phyloP scores from a whole-genome alignment of 2,329 filamentous ascomycete species.

The Endoconidiophora laricicola region DNA sequence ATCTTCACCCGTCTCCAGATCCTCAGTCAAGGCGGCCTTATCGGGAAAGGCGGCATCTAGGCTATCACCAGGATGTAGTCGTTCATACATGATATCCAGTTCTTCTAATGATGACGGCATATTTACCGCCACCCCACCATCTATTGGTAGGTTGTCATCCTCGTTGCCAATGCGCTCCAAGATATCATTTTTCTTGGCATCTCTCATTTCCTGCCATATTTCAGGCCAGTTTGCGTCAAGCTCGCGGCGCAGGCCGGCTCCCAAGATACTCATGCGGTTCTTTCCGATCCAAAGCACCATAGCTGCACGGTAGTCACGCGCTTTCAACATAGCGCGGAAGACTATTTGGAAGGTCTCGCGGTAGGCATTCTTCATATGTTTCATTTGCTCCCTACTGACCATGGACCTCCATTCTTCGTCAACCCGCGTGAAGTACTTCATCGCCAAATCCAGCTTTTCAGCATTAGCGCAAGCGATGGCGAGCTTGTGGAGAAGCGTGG shows the following conservation, averaged over 20 bases:
- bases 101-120: background rate
- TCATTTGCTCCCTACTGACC: constrained; percentile 2
- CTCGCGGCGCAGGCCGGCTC: constrained; percentile 7
- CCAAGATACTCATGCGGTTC: constrained; percentile 6
- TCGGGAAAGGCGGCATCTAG: too few species aligned
- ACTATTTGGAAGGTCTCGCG: constrained; percentile 13
- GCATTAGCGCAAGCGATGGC: constrained; percentile 18
- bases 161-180: background rate
- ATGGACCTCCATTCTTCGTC: constrained; percentile 5
- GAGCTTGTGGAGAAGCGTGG: constrained; percentile 14
- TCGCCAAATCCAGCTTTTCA: constrained; percentile 21
- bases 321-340: background rate
- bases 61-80: too few species aligned
- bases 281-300: constrained; percentile 3
- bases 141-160: background rate
- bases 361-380: constrained; percentile 8
- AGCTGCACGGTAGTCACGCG: background rate
- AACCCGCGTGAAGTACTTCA: constrained; percentile 13
- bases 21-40: too few species aligned
- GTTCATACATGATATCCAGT: constrained; percentile 2
- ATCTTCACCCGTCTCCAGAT: too few species aligned
- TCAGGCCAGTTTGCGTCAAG: constrained; percentile 7
- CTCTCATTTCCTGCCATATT: constrained; percentile 4
- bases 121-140: background rate
- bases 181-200: background rate